Evolutionary conservation across 2,329 filamentous ascomycete genomes (phyloP).

Genomic region (Didymella lethalis): DNA sequence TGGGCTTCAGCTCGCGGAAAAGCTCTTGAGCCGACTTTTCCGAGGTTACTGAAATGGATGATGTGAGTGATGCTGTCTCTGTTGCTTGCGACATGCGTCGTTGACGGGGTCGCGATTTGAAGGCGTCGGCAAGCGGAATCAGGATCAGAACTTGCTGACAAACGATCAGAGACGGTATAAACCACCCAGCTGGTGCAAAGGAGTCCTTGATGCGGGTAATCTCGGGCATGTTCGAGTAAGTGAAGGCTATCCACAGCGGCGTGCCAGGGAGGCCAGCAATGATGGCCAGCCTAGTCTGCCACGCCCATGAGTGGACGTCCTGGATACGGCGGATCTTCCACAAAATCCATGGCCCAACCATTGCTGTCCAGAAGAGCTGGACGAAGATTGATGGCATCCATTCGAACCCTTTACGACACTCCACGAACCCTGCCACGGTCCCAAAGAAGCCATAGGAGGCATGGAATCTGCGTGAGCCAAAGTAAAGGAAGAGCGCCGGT

Average conservation of each 20-base stretch:
- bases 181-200: conserved; percentile 49
- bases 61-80: conserved; percentile 40
- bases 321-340: conserved; percentile 50
- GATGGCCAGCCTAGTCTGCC: conserved; percentile 50
- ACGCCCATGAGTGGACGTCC: conserved; percentile 51
- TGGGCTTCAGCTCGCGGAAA: conserved; percentile 43
- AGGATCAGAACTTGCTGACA: conserved; percentile 50
- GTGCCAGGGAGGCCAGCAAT: conserved; percentile 50
- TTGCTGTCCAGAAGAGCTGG: conserved; percentile 48
- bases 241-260: conserved; percentile 50
- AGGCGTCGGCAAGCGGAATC: conserved; percentile 46
- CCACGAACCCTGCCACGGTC: conserved; percentile 53
- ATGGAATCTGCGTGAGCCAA: conserved; percentile 72
- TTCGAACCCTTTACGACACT: conserved; percentile 66
- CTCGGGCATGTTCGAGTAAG: conserved; percentile 37
- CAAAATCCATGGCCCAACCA: conserved; percentile 49
- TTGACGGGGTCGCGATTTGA: conserved; percentile 31
- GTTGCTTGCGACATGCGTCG: conserved; percentile 30
- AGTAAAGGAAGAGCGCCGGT: conserved; percentile 66
- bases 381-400: conserved; percentile 57
- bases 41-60: conserved; percentile 31
- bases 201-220: conserved; percentile 41
- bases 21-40: conserved; percentile 34
- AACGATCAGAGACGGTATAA: conserved; percentile 47
- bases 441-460: conserved; percentile 63